Evolutionary conservation across 2,329 filamentous ascomycete genomes (phyloP).

Genomic region (Arthrobotrys entomopaga): DNA sequence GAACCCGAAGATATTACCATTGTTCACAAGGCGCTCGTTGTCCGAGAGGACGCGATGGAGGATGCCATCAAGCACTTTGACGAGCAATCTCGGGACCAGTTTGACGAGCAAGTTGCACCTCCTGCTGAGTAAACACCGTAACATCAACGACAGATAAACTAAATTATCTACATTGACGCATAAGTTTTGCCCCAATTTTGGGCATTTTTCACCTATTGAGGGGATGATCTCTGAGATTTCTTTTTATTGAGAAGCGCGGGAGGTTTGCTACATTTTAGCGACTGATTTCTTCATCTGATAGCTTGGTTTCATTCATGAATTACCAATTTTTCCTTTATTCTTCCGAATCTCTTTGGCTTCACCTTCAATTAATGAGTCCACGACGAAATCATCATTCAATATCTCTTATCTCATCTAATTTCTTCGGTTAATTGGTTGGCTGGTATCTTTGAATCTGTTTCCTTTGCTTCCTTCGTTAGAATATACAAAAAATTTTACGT

Average conservation of each 20-base stretch:
- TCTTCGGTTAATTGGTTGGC: constrained; percentile 15
- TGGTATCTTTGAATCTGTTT: constrained; percentile 9
- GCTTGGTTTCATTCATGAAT: constrained; percentile 7
- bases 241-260: constrained; percentile 3
- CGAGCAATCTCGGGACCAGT: no score
- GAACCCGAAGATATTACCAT: constrained; percentile 49
- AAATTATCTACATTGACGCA: neutral
- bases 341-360: neutral
- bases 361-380: constrained; percentile 17
- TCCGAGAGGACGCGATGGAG: constrained; percentile 43
- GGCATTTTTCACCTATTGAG: constrained; percentile 1
- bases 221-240: neutral
- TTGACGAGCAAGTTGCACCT: constrained; percentile 20
- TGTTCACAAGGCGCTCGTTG: constrained; percentile 50
- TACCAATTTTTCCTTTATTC: neutral
- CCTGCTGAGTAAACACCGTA: constrained; percentile 11
- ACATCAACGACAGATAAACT: constrained; percentile 27
- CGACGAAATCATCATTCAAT: constrained; percentile 2
- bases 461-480: constrained; percentile 13
- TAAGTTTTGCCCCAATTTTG: neutral
- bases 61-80: constrained; percentile 41
- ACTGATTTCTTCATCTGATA: constrained; percentile 2
- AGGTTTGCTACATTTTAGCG: constrained; percentile 19
- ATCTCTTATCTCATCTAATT: constrained; percentile 6
- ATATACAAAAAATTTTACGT: constrained; percentile 17